phyloP scores from a whole-genome alignment of 208 protist species.

The Leishmania mexicana region DNA sequence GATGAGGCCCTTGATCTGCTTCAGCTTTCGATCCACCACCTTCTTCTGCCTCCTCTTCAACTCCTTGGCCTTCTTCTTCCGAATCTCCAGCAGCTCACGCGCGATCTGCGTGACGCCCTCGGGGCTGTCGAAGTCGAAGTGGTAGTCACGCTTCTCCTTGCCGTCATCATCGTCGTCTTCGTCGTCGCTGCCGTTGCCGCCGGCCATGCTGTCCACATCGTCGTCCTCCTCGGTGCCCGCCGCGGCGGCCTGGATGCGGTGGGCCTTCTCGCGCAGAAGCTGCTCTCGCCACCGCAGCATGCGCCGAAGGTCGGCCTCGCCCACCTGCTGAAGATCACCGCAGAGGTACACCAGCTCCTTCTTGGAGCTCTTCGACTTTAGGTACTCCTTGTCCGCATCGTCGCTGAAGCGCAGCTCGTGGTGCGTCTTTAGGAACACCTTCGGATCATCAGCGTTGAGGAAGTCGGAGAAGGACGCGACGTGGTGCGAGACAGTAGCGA shows the following conservation, averaged over 20 bases:
- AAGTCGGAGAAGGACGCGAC: conserved; percentile 90
- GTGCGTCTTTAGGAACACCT: conserved; percentile 84
- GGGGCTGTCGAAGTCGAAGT: conserved; percentile 80
- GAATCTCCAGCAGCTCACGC: conserved; percentile 81
- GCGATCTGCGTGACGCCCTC: conserved; percentile 86
- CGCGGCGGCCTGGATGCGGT: conserved; percentile 15
- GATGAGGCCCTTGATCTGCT: conserved; percentile 92
- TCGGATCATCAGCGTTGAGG: conserved; percentile 87
- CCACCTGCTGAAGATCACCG: conserved; percentile 94
- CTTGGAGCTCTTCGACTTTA: conserved; percentile 85
- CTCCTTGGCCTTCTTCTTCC: conserved; percentile 84
- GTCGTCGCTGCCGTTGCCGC: conserved; percentile 26
- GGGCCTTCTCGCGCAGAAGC: conserved; percentile 71
- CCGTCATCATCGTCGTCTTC: conserved; percentile 30
- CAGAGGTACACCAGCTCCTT: conserved; percentile 93
- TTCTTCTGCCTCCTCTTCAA: conserved; percentile 94
- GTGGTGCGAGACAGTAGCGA: conserved; percentile 78
- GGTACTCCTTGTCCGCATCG: conserved; percentile 78
- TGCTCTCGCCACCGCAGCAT: conserved; percentile 95
- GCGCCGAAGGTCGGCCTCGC: conserved; percentile 92
- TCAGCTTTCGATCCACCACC: conserved; percentile 90
- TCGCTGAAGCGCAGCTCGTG: conserved; percentile 91
- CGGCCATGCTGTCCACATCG: conserved; percentile 34
- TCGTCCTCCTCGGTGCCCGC: conserved; percentile 24
- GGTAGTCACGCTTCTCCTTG: conserved; percentile 35